Evolutionary conservation across 169 alveolate species (phyloP).

Genomic region (Sarcocystis neurona): DNA sequence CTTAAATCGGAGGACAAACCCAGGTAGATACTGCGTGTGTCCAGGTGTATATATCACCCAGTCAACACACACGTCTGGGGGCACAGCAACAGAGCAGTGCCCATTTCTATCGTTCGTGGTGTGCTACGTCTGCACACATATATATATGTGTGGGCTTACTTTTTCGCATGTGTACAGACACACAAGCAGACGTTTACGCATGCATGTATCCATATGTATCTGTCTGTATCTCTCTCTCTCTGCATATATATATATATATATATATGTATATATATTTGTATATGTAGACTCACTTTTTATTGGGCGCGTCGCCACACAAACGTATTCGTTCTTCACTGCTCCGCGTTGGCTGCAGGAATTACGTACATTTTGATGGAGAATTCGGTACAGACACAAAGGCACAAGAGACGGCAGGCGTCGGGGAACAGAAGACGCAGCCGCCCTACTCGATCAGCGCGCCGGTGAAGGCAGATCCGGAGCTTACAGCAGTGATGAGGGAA

Average conservation of each 20-base stretch:
- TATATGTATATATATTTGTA: too few species aligned
- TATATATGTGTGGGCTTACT: too few species aligned
- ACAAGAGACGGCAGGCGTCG: not conserved
- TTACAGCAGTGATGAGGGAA: not conserved
- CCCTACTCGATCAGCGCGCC: not conserved
- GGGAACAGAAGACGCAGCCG: not conserved
- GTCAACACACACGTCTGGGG: too few species aligned
- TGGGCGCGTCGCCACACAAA: not conserved
- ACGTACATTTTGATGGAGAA: conserved; percentile 2
- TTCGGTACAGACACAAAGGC: not conserved
- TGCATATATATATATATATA: not conserved
- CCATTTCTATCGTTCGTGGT: too few species aligned
- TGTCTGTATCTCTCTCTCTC: not conserved
- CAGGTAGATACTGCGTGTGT: too few species aligned
- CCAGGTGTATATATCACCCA: too few species aligned
- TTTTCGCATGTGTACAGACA: too few species aligned
- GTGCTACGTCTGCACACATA: too few species aligned
- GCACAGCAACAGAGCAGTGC: too few species aligned
- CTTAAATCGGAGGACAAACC: too few species aligned
- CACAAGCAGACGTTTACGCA: too few species aligned
- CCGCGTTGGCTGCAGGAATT: not conserved
- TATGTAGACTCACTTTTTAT: not conserved
- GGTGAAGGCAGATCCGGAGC: not conserved
- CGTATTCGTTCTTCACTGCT: not conserved
- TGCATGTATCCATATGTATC: too few species aligned